Evolutionary conservation across 2,329 filamentous ascomycete species (phyloP), one percentile per base, ranked within the genome.

Genomic region (Colletotrichum musicola): DNA sequence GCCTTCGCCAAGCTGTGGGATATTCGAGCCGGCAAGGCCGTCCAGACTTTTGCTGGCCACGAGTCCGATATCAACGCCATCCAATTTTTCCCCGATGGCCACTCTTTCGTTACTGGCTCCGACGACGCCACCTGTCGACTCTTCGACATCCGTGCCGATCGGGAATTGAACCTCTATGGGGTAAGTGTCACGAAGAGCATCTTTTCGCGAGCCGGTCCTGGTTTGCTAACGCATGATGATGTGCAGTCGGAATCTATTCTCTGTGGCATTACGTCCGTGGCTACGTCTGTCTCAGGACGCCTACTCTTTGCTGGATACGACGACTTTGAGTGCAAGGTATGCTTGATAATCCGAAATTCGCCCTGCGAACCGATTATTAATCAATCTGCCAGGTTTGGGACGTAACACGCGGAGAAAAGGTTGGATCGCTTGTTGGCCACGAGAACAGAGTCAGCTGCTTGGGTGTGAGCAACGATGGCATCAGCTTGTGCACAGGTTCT

Each of bases 31-130:
- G 95, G 97, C 77, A 98, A 98, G 87, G 97, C 96, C 73, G 95
- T 97, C 60, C 96, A 99, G 86, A 99, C 96, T 2, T 99, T 99
- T 81, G 95, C 96, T 61, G 96, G 96, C 30, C 96, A 98, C 82
- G 96, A 98, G 82, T 98, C 95, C 51, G 96, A 99, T 78, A 99
- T 99, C 86, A 99, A 99, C 81, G 96, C 96, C 75, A 98, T 99
- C 73, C 96, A 98, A 80, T 99, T 98, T 86, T 98, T 98, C 90
- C 96, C 96, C 62, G 97, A 98, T 77, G 96, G 96, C 71, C 97
- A 98, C 81, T 97, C 96, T 27, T 98, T 99, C 78, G 96, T 97
- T 73, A 98, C 96, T 62, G 96, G 96, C 67, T 98, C 96, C 51
- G 96, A 99, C 76, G 96, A 99, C 79, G 96, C 96, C 62, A 97